These are phyloP conservation scores for Spirogloea muscicola DNA, from an alignment of 139 green algal species.

Conservation along the genomic window DNA sequence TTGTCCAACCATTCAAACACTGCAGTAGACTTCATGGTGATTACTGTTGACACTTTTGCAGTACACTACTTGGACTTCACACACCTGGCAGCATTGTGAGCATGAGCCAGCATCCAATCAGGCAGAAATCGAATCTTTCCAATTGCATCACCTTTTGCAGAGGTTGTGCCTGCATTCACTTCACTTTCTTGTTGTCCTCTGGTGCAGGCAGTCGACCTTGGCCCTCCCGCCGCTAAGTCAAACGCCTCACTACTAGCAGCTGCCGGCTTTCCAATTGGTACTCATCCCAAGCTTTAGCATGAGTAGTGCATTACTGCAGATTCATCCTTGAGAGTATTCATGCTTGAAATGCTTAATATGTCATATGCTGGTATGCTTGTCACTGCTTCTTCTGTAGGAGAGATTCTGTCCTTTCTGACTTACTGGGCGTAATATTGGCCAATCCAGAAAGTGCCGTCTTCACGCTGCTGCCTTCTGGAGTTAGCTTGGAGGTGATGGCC, in stretches of 20 bases:
- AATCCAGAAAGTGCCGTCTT: slow-evolving; percentile 7
- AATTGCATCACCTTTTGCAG: background rate
- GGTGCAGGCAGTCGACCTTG: too few species aligned
- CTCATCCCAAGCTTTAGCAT: background rate
- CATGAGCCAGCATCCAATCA: background rate
- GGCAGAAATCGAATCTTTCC: background rate
- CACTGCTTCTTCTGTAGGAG: background rate
- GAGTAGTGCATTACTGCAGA: background rate
- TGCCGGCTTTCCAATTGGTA: slow-evolving; percentile 18
- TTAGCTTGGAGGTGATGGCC: slow-evolving; percentile 5
- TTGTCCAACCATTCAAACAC: background rate
- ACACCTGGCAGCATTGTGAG: background rate
- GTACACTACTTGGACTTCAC: background rate
- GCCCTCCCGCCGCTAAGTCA: too few species aligned
- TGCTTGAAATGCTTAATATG: background rate
- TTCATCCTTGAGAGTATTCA: background rate
- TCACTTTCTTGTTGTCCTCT: too few species aligned
- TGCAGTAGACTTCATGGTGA: background rate
- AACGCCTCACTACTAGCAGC: slow-evolving; percentile 9
- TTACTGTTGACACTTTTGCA: background rate
- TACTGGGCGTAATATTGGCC: background rate
- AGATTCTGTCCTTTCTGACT: background rate
- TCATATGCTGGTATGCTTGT: background rate
- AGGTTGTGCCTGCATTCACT: too few species aligned
- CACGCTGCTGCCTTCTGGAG: background rate